phyloP scores from a whole-genome alignment of 2,329 filamentous ascomycete species.

The Aspergillaceae sp. region DNA sequence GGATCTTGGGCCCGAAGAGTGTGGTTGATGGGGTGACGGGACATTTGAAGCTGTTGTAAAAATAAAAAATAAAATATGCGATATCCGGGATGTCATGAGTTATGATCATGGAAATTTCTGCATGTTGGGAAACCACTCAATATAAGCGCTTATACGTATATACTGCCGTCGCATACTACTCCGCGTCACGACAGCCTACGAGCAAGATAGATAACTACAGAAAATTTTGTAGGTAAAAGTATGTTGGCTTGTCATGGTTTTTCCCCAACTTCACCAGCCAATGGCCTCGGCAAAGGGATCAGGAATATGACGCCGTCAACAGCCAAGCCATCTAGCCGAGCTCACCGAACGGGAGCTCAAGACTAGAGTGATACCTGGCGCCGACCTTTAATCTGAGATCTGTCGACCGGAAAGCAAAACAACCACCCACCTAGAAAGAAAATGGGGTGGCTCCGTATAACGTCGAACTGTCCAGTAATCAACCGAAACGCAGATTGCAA shows the following conservation, averaged over 20 bases:
- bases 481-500: constrained; percentile 56
- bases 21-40: constrained; percentile 81
- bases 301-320: constrained; percentile 75
- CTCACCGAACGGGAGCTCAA: constrained; percentile 65
- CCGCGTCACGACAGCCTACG: no score
- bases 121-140: neutral
- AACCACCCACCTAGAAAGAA: constrained; percentile 53
- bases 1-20: constrained; percentile 73
- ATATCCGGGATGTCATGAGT: neutral
- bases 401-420: constrained; percentile 73
- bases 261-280: constrained; percentile 80
- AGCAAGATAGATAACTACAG: constrained; percentile 1
- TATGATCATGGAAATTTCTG: neutral
- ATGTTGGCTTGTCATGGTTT: constrained; percentile 77
- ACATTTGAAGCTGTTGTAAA: constrained; percentile 69
- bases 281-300: constrained; percentile 82
- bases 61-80: constrained; percentile 37
- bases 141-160: no score
- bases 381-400: constrained; percentile 69
- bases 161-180: no score
- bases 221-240: constrained; percentile 4
- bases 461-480: constrained; percentile 83
- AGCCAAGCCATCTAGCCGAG: constrained; percentile 48
- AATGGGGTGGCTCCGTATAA: constrained; percentile 66
- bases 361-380: constrained; percentile 45